Evolutionary conservation across 1,284 basidiomycete species (phyloP).

Genomic region (Ceratobasidium sp.): DNA sequence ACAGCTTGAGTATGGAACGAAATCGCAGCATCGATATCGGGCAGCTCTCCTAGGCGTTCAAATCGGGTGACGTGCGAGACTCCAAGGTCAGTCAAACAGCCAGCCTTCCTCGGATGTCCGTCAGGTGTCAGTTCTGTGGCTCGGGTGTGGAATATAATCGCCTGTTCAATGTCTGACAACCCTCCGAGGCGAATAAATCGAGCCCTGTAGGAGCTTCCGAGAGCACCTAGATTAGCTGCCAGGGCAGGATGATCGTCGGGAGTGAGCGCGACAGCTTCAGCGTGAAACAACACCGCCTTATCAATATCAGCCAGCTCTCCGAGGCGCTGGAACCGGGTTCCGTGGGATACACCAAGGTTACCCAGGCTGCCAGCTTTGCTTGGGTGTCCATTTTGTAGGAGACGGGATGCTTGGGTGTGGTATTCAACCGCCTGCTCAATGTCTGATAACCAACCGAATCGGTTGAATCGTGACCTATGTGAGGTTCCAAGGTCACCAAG

Average conservation of each 20-base stretch:
- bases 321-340: background rate
- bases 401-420: background rate
- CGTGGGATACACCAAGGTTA: background rate
- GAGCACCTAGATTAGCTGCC: background rate
- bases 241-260: background rate
- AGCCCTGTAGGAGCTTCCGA: background rate
- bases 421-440: slow-evolving; percentile 1
- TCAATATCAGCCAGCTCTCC: background rate
- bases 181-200: background rate
- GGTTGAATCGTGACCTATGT: background rate
- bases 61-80: background rate
- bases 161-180: background rate
- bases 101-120: background rate
- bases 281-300: background rate
- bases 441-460: background rate
- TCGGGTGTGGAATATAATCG: background rate
- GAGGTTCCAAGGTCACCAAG: no score
- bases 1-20: background rate
- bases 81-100: background rate
- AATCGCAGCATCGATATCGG: background rate
- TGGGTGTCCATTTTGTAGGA: background rate
- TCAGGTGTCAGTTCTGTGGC: background rate
- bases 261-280: background rate
- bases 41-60: background rate
- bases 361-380: background rate